Percentiles rank a stretch among this genome's conserved stretches.
These are phyloP conservation scores for Neurospora tetraspora DNA, from an alignment of 495 filamentous ascomycete species.

Conservation along the genomic window DNA sequence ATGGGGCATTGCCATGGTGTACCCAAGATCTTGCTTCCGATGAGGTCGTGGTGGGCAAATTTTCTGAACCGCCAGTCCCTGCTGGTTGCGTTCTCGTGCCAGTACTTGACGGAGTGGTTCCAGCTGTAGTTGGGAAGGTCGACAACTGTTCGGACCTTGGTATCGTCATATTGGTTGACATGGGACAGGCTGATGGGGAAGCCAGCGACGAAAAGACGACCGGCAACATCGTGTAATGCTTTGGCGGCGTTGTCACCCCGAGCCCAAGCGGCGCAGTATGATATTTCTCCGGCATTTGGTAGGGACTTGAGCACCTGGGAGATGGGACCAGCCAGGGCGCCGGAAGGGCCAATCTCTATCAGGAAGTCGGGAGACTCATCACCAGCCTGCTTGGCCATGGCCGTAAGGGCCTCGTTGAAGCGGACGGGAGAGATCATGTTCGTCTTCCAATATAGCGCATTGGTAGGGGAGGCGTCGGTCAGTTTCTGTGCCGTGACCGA, in stretches of 20 bases:
- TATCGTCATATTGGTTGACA: conserved; percentile 2
- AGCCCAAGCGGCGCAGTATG: conserved; percentile 19
- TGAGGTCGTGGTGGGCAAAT: conserved; percentile 8
- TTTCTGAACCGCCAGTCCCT: conserved; percentile 8
- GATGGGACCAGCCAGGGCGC: conserved; percentile 36
- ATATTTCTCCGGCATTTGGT: not conserved
- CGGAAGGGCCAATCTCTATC: conserved; percentile 44
- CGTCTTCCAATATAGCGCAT: conserved; percentile 15
- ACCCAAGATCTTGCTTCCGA: conserved; percentile 6
- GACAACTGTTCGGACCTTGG: not conserved
- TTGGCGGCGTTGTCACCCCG: conserved; percentile 16
- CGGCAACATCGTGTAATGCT: conserved; percentile 20
- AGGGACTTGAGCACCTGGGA: conserved; percentile 24
- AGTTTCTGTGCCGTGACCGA: conserved; percentile 22
- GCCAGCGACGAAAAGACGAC: conserved; percentile 19
- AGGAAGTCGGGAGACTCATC: conserved; percentile 15
- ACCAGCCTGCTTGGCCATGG: not conserved
- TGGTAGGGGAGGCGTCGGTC: not conserved
- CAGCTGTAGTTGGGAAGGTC: conserved; percentile 29
- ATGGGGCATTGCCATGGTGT: conserved; percentile 14
- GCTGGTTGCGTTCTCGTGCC: conserved; percentile 9
- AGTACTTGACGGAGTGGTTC: conserved; percentile 17
- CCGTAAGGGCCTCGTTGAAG: conserved; percentile 26
- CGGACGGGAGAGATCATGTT: conserved; percentile 27
- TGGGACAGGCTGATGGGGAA: not conserved